Evolutionary conservation across 257 asterid species (phyloP).

Genomic region (Scutellaria galericulata): DNA sequence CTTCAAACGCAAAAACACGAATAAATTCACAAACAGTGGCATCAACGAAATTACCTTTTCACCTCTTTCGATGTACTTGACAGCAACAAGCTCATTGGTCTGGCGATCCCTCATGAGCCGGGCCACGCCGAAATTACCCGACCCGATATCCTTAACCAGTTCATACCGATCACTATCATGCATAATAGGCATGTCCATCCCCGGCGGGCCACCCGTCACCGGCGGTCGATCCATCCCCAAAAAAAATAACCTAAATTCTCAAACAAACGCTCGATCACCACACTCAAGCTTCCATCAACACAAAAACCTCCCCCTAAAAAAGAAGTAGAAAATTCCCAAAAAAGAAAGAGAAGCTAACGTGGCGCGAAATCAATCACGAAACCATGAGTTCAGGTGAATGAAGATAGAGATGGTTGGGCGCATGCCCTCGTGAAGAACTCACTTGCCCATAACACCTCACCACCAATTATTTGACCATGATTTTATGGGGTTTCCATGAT

Average conservation of each 20-base stretch:
- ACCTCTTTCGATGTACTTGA: slow-evolving; percentile 97
- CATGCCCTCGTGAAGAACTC: slow-evolving; percentile 62
- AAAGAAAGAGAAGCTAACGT: slow-evolving; percentile 35
- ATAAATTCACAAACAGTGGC: not conserved
- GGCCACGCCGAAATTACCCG: slow-evolving; percentile 98
- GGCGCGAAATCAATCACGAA: slow-evolving; percentile 48
- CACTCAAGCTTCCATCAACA: slow-evolving; percentile 7
- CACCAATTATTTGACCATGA: slow-evolving; percentile 41
- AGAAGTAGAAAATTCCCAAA: slow-evolving; percentile 12
- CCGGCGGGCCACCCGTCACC: slow-evolving; percentile 53
- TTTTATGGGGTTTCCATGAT: slow-evolving; percentile 34
- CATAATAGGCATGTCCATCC: slow-evolving; percentile 96
- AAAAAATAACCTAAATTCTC: not conserved
- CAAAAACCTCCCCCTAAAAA: not conserved
- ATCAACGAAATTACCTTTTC: slow-evolving; percentile 63
- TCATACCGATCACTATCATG: slow-evolving; percentile 92
- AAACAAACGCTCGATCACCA: slow-evolving; percentile 18
- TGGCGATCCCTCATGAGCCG: slow-evolving; percentile 91
- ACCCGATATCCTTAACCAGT: slow-evolving; percentile 88
- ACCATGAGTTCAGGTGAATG: slow-evolving; percentile 40
- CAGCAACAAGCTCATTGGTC: slow-evolving; percentile 91
- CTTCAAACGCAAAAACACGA: not conserved
- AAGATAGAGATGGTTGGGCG: slow-evolving; percentile 40
- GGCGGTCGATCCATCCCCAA: slow-evolving; percentile 68
- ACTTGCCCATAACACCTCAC: slow-evolving; percentile 52